Evolutionary conservation across 1,284 basidiomycete genomes (phyloP).

Genomic region (Takashimella tepidaria): DNA sequence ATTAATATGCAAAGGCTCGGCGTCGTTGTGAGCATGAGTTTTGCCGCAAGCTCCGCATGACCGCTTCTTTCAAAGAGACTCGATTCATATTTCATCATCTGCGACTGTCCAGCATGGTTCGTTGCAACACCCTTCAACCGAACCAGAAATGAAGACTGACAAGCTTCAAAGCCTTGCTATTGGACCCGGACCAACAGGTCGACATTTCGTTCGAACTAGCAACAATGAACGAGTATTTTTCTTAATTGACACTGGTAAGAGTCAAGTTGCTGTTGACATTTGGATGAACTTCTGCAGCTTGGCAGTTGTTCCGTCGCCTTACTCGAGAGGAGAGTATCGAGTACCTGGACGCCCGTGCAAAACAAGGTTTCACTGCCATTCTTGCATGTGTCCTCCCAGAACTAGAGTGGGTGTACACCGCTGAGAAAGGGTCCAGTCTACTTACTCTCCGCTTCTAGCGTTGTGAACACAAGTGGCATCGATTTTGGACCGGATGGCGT

Average conservation of each 20-base stretch:
- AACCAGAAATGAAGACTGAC: not conserved
- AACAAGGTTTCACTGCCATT: conserved; percentile 5
- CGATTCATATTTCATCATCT: no score
- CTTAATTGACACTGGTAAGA: conserved; percentile 5
- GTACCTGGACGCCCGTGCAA: conserved; percentile 1
- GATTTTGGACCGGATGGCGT: not conserved
- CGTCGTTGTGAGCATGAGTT: no score
- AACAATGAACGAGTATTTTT: conserved; percentile 3
- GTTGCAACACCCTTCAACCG: no score
- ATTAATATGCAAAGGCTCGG: no score
- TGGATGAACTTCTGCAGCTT: no score
- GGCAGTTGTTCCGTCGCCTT: conserved; percentile 6
- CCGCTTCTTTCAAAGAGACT: no score
- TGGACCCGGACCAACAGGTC: conserved; percentile 4
- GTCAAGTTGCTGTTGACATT: not conserved
- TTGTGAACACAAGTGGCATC: not conserved
- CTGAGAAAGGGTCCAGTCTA: no score
- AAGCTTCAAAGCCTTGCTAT: conserved; percentile 2
- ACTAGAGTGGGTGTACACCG: not conserved
- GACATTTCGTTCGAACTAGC: conserved; percentile 1
- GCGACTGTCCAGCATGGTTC: no score
- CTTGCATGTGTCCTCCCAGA: conserved; percentile 2
- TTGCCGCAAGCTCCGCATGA: no score
- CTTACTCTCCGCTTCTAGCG: not conserved
- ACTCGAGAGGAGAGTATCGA: conserved; percentile 5